These are phyloP conservation scores for Alternaria gansuensis DNA, from an alignment of 2,329 filamentous ascomycete genomes.

Conservation along the genomic window DNA sequence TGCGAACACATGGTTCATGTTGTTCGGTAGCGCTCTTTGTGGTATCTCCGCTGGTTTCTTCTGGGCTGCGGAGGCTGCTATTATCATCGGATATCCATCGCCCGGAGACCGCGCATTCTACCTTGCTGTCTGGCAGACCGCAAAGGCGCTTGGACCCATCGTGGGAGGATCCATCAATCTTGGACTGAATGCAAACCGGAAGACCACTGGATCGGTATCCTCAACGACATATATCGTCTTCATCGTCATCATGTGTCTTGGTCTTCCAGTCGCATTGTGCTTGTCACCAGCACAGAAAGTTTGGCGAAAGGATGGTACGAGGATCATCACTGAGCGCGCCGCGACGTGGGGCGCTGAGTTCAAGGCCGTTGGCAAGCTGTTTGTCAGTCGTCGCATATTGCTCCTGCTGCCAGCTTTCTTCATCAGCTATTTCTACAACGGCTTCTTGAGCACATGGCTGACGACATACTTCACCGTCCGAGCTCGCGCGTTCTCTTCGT, in stretches of 20 bases:
- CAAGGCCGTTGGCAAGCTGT: slow-evolving; percentile 42
- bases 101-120: slow-evolving; percentile 51
- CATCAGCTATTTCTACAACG: slow-evolving; percentile 53
- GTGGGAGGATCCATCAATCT: slow-evolving; percentile 63
- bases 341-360: slow-evolving; percentile 41
- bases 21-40: slow-evolving; percentile 52
- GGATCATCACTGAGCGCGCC: slow-evolving; percentile 38
- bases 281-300: slow-evolving; percentile 59
- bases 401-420: slow-evolving; percentile 50
- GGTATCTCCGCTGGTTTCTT: slow-evolving; percentile 55
- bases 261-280: slow-evolving; percentile 55
- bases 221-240: slow-evolving; percentile 58
- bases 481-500: slow-evolving; percentile 47
- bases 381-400: slow-evolving; percentile 44
- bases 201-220: slow-evolving; percentile 52
- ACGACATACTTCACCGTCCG: slow-evolving; percentile 51
- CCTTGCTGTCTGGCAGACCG: slow-evolving; percentile 49
- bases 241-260: slow-evolving; percentile 60
- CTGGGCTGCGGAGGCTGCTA: slow-evolving; percentile 55
- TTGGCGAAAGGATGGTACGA: slow-evolving; percentile 55
- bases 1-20: slow-evolving; percentile 54
- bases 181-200: slow-evolving; percentile 56
- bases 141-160: slow-evolving; percentile 52
- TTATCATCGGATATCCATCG: slow-evolving; percentile 55
- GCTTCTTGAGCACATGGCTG: slow-evolving; percentile 49